Evolutionary conservation across 257 asterid genomes (phyloP).

Genomic region (Fraxinus americana): DNA sequence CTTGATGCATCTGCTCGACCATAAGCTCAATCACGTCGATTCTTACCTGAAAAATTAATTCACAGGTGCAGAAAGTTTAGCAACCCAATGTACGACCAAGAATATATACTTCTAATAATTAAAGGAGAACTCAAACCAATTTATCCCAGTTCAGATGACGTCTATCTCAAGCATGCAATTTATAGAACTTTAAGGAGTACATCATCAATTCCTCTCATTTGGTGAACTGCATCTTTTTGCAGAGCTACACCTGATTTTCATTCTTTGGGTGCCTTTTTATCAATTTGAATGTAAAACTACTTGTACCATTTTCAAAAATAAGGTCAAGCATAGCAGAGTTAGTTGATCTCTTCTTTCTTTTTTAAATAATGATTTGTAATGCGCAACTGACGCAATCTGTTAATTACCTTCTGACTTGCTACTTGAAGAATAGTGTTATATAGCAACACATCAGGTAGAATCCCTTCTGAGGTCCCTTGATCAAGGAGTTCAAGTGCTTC

Average conservation of each 20-base stretch:
- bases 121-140: neutral
- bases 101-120: neutral
- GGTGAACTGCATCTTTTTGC: neutral
- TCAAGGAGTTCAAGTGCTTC: conserved; percentile 58
- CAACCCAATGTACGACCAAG: neutral
- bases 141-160: neutral
- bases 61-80: conserved; percentile 18
- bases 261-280: neutral
- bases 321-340: neutral
- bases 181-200: neutral
- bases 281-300: neutral
- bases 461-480: conserved; percentile 52
- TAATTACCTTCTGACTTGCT: conserved; percentile 66
- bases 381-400: neutral
- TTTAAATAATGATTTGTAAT: neutral
- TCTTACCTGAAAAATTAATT: conserved; percentile 59
- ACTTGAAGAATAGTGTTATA: conserved; percentile 68
- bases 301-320: neutral
- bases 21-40: conserved; percentile 72
- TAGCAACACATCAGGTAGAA: conserved; percentile 55
- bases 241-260: neutral
- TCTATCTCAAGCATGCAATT: conserved; percentile 9
- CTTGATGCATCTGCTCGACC: conserved; percentile 71
- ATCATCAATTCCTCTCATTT: conserved; percentile 1
- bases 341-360: neutral